Percentiles rank a stretch among this genome's conserved stretches.
phyloP scores from a whole-genome alignment of 2,329 filamentous ascomycete genomes.

The Alternaria sp. region DNA sequence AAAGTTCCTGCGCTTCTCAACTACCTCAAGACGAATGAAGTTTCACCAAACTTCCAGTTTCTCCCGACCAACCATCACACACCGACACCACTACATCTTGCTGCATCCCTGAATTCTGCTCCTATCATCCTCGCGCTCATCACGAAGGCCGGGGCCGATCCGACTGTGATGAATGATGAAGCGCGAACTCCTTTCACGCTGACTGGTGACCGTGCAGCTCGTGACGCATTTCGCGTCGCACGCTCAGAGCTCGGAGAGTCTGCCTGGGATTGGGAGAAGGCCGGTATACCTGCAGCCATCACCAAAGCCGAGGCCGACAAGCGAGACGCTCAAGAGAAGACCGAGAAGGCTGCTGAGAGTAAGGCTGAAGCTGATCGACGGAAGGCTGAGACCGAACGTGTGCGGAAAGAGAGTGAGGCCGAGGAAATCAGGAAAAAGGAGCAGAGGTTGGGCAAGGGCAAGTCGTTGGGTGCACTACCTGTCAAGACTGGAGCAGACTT shows the following conservation, averaged over 20 bases:
- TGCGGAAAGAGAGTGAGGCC: constrained; percentile 64
- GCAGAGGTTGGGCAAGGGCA: constrained; percentile 55
- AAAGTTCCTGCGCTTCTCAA: constrained; percentile 86
- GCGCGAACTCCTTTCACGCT: constrained; percentile 88
- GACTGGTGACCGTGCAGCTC: constrained; percentile 80
- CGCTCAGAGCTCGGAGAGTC: constrained; percentile 80
- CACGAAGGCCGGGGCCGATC: constrained; percentile 75
- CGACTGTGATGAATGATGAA: constrained; percentile 66
- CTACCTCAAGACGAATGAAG: constrained; percentile 78
- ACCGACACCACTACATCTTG: constrained; percentile 83
- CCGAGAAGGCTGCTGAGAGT: constrained; percentile 71
- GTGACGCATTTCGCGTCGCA: constrained; percentile 90
- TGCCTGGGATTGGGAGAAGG: constrained; percentile 78
- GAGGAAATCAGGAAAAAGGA: constrained; percentile 59
- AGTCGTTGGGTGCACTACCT: constrained; percentile 60
- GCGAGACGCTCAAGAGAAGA: constrained; percentile 72
- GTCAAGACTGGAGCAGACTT: constrained; percentile 80
- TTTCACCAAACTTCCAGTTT: constrained; percentile 77
- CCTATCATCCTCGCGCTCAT: constrained; percentile 80
- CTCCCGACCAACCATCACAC: constrained; percentile 76
- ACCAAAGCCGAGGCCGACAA: constrained; percentile 73
- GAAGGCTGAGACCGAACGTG: constrained; percentile 73
- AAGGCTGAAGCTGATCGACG: constrained; percentile 66
- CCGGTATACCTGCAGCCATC: constrained; percentile 74
- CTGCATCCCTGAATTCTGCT: constrained; percentile 79